Evolutionary conservation across 352 stramenopile genomes (phyloP), one percentile per base, ranked within the genome.

Genomic region (Phytophthora cactorum): DNA sequence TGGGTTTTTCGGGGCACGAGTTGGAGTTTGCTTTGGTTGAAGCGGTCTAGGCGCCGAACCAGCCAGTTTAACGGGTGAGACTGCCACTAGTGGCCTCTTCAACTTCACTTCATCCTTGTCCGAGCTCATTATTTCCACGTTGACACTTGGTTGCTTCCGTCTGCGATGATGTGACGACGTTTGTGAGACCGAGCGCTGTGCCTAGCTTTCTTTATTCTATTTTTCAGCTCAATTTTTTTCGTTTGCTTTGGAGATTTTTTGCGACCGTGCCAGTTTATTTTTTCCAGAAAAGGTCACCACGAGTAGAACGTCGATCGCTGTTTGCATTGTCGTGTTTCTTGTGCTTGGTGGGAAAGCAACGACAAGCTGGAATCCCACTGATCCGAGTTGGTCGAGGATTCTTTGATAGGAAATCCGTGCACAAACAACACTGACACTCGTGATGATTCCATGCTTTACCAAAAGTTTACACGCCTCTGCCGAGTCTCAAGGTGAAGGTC

Each of bases 211-310:
- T 69, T 28, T 28, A 28, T 29, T 15, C 22, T 53, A 25, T 25
- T 59, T 6, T 54, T 59, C 2, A 15, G 41, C 8, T 47, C n/a
- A 47, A 25, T 4, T 47, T 14, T 0, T 14, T 39, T 52, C 5
- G 27, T 22, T 56, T 9, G 5, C 25, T 8, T 22, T 22, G 22
- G 22, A 22, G 22, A 22, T 22, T 22, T 22, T 22, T 22, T 22
- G 22, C 17, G 22, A 2, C 63, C 72, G 29, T 58, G n/a, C 72
- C 72, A 79, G 22, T 22, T 22, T 22, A n/a, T 44, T 77, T 52
- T 65, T 58, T 70, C 72, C 72, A 77, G 25, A 77, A 77, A 17
- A 75, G 47, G 17, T 68, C 60, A 25, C 66, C 59, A 15, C 46
- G 52, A 22, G 22, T 22, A 22, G 22, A 22, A 22, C 17, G 17